These are phyloP conservation scores for Pichia sp. DNA, from an alignment of 1,139 yeast species.

Conservation along the genomic window DNA sequence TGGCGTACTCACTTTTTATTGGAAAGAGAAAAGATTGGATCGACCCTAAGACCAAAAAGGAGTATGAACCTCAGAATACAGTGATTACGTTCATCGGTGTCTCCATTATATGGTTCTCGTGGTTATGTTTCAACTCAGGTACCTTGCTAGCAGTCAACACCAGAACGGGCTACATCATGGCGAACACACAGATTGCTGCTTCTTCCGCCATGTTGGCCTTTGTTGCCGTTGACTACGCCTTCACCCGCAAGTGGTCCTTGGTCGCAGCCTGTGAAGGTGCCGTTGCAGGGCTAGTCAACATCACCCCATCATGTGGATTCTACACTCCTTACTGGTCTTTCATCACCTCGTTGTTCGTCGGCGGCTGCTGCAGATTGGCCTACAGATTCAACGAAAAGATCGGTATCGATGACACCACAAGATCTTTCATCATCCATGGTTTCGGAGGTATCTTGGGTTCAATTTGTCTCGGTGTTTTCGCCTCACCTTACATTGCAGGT, in stretches of 20 bases:
- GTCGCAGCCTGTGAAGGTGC: constrained; percentile 47
- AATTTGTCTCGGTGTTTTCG: constrained; percentile 42
- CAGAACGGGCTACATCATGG: constrained; percentile 45
- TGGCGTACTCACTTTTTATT: constrained; percentile 40
- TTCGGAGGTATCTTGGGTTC: constrained; percentile 46
- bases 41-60: constrained; percentile 30
- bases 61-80: constrained; percentile 38
- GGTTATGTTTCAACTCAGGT: constrained; percentile 52
- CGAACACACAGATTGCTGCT: constrained; percentile 48
- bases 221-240: constrained; percentile 34
- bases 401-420: constrained; percentile 45
- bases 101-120: constrained; percentile 46
- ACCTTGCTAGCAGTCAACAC: constrained; percentile 42
- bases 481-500: constrained; percentile 43
- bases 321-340: constrained; percentile 48
- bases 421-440: constrained; percentile 46
- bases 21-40: constrained; percentile 40
- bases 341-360: constrained; percentile 41
- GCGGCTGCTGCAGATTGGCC: constrained; percentile 37
- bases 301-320: constrained; percentile 50
- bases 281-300: constrained; percentile 46
- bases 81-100: constrained; percentile 44
- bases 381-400: constrained; percentile 39
- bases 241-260: constrained; percentile 41
- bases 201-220: constrained; percentile 39